A percentile compares a stretch with the other conserved stretches of the same genome.
phyloP scores from a whole-genome alignment of 306 rosid genomes.

The Sophora flavescens region DNA sequence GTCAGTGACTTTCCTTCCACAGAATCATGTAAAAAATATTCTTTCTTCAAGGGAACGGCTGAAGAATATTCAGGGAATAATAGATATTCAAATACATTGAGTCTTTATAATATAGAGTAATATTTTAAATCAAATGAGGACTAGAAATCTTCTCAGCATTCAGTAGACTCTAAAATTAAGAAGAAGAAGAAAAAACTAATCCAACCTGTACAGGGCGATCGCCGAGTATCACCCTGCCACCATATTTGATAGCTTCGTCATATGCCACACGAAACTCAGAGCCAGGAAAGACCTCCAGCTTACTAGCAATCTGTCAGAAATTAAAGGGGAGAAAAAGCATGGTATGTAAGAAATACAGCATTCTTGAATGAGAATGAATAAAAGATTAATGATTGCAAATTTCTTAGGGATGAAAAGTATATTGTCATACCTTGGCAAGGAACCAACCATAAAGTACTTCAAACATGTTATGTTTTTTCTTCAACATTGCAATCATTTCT shows the following conservation, averaged over 20 bases:
- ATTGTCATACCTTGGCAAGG: constrained; percentile 80
- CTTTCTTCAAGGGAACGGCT: background rate
- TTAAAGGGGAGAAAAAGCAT: background rate
- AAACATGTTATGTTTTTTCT: constrained; percentile 81
- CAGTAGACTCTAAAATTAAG: constrained; percentile 13
- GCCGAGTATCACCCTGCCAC: constrained; percentile 93
- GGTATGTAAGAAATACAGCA: constrained; percentile 30
- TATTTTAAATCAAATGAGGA: constrained; percentile 8
- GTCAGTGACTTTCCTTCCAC: background rate
- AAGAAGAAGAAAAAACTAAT: constrained; percentile 36
- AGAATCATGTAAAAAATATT: background rate
- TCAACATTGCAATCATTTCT: constrained; percentile 85
- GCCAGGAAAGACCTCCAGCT: constrained; percentile 93
- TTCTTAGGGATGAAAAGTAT: background rate
- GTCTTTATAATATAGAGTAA: background rate
- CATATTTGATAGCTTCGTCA: constrained; percentile 95
- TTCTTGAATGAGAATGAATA: constrained; percentile 30
- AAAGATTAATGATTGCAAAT: constrained; percentile 26
- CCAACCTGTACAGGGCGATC: constrained; percentile 97
- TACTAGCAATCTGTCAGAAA: constrained; percentile 77
- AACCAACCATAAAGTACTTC: constrained; percentile 92
- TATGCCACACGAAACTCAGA: constrained; percentile 93
- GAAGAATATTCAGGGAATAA: background rate
- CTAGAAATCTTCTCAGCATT: background rate
- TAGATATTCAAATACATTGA: background rate